Percentiles rank a stretch among this genome's conserved stretches.
Evolutionary conservation across 2,329 filamentous ascomycete species (phyloP).

Genomic region (Xylaria hypoxylon): DNA sequence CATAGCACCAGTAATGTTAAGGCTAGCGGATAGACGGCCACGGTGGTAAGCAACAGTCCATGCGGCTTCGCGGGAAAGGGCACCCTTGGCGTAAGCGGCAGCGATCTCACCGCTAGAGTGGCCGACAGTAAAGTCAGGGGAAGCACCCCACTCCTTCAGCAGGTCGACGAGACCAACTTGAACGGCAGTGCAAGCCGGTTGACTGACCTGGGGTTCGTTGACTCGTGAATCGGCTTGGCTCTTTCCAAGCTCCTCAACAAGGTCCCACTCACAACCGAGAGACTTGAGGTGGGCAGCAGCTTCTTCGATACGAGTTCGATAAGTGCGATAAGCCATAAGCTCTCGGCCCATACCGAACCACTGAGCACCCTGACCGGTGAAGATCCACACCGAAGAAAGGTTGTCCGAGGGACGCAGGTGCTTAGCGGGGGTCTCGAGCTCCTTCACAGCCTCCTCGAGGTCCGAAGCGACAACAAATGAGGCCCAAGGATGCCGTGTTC

Average conservation of each 20-base stretch:
- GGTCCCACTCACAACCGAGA: slow-evolving; percentile 46
- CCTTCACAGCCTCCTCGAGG: slow-evolving; percentile 41
- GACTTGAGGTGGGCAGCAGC: slow-evolving; percentile 45
- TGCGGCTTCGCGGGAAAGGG: slow-evolving; percentile 50
- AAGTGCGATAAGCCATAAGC: slow-evolving; percentile 46
- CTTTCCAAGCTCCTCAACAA: slow-evolving; percentile 45
- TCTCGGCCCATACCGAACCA: slow-evolving; percentile 51
- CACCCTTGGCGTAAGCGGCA: slow-evolving; percentile 56
- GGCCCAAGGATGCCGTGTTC: slow-evolving; percentile 46
- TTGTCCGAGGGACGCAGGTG: slow-evolving; percentile 42
- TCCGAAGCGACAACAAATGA: slow-evolving; percentile 46
- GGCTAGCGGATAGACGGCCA: slow-evolving; percentile 46
- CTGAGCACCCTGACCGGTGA: slow-evolving; percentile 50
- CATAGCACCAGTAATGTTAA: slow-evolving; percentile 46
- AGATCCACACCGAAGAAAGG: slow-evolving; percentile 45
- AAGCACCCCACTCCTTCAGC: slow-evolving; percentile 48
- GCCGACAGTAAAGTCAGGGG: slow-evolving; percentile 52
- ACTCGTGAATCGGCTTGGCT: slow-evolving; percentile 43
- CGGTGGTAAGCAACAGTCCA: slow-evolving; percentile 50
- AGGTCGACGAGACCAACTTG: slow-evolving; percentile 47
- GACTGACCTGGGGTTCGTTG: slow-evolving; percentile 49
- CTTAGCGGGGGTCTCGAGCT: slow-evolving; percentile 43
- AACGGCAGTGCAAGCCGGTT: slow-evolving; percentile 47
- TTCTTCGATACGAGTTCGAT: slow-evolving; percentile 45
- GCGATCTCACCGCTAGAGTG: slow-evolving; percentile 58